Conservation (phyloP, 1,284 basidiomycete genomes). For the Somion occarium region DNA sequence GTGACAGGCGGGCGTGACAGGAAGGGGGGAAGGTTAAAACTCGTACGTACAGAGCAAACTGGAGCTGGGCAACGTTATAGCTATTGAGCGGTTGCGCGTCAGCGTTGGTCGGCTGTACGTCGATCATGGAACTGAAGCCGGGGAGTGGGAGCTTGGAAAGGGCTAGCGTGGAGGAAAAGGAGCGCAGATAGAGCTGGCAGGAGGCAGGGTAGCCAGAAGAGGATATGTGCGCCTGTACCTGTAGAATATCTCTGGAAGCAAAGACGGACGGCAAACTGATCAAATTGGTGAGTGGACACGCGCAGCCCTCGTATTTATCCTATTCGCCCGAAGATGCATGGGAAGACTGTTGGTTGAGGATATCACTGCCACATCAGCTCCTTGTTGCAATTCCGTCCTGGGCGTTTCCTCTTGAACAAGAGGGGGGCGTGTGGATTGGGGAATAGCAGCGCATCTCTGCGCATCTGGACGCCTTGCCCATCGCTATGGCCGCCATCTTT, state of each 20-base stretch:
- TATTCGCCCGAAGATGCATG: constrained; percentile 1
- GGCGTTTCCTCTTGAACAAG: not conserved
- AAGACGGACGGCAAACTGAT: not conserved
- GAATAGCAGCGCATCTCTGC: not conserved
- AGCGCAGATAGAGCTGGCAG: constrained; percentile 5
- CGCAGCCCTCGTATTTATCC: constrained; percentile 3
- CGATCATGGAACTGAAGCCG: constrained; percentile 25
- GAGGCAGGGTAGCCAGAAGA: not conserved
- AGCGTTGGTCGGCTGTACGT: constrained; percentile 23
- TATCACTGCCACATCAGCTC: constrained; percentile 8
- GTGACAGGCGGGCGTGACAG: constrained; percentile 20
- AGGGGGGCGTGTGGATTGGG: not conserved
- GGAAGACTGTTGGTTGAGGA: not conserved
- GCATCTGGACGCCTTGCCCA: not conserved
- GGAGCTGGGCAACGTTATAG: constrained; percentile 60
- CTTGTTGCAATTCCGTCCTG: constrained; percentile 5
- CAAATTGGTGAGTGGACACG: not conserved
- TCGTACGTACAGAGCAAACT: constrained; percentile 50
- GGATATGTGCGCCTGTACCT: not conserved
- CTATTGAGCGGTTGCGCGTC: constrained; percentile 40
- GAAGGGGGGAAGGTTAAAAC: constrained; percentile 5
- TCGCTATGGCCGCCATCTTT: not conserved
- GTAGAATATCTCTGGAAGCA: not conserved
- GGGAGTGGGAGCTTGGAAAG: constrained; percentile 4
- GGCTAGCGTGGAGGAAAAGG: constrained; percentile 11